Evolutionary conservation across 495 filamentous ascomycete genomes (phyloP).

Genomic region (Hypoxylon fuscum): DNA sequence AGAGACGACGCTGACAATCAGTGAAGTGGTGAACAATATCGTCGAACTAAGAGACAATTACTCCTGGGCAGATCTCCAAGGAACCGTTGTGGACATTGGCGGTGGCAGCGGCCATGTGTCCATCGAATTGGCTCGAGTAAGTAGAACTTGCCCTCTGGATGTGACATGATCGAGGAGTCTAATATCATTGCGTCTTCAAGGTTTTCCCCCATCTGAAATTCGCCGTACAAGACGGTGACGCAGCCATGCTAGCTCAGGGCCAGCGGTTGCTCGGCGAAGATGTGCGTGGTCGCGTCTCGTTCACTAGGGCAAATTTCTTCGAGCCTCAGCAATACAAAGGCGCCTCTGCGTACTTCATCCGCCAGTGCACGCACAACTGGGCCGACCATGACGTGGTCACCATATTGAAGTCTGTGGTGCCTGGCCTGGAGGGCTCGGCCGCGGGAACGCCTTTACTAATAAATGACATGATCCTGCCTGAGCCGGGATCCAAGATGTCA

Average conservation of each 20-base stretch:
- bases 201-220: slow-evolving; percentile 35
- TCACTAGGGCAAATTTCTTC: slow-evolving; percentile 45
- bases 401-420: slow-evolving; percentile 37
- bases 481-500: too few relatives aligned
- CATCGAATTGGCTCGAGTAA: slow-evolving; percentile 34
- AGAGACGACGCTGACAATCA: too few relatives aligned
- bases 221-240: slow-evolving; percentile 39
- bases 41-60: too few relatives aligned
- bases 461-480: too few relatives aligned
- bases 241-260: slow-evolving; percentile 39
- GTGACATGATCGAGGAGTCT: neutral
- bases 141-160: neutral
- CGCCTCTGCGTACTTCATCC: slow-evolving; percentile 40
- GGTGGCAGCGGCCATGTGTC: slow-evolving; percentile 39
- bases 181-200: too few relatives aligned
- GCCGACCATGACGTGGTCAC: slow-evolving; percentile 37
- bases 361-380: slow-evolving; percentile 48
- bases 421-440: too few relatives aligned
- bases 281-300: slow-evolving; percentile 36
- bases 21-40: too few relatives aligned
- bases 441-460: too few relatives aligned
- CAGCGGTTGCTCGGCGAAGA: neutral
- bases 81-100: slow-evolving; percentile 40
- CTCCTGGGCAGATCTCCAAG: too few relatives aligned
- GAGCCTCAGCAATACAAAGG: slow-evolving; percentile 33